Conservation (phyloP, 805 yeast species). For the Wickerhamomyces alni region DNA sequence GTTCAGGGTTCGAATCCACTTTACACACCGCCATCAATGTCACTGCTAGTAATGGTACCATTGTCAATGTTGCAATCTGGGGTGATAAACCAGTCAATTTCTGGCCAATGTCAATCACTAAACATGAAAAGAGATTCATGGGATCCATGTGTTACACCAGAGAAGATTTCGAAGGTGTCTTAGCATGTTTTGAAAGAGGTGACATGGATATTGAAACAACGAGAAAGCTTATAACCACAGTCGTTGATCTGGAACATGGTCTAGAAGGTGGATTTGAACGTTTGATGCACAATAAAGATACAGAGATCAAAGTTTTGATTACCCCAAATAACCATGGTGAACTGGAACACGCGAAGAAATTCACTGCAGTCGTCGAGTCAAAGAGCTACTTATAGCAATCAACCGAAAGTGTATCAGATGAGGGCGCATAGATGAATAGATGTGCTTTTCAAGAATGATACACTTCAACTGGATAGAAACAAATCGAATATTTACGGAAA, state of each 20-base stretch:
- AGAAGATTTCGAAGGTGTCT: slow-evolving; percentile 51
- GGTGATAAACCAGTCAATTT: slow-evolving; percentile 42
- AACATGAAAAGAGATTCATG: slow-evolving; percentile 46
- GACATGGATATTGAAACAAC: slow-evolving; percentile 38
- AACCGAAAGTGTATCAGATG: too few relatives aligned
- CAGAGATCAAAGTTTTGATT: slow-evolving; percentile 48
- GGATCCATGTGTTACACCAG: slow-evolving; percentile 60
- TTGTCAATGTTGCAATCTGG: slow-evolving; percentile 66
- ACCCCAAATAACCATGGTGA: slow-evolving; percentile 40
- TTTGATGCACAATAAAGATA: slow-evolving; percentile 45
- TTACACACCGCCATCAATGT: slow-evolving; percentile 45
- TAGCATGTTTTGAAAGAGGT: slow-evolving; percentile 43
- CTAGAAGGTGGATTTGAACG: slow-evolving; percentile 48
- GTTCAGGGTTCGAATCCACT: slow-evolving; percentile 51
- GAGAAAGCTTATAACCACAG: slow-evolving; percentile 47
- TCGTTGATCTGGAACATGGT: slow-evolving; percentile 42
- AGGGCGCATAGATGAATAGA: too few relatives aligned
- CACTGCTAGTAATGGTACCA: slow-evolving; percentile 45
- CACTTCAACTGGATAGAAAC: too few relatives aligned
- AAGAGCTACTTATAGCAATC: too few relatives aligned
- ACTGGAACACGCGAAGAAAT: slow-evolving; percentile 19
- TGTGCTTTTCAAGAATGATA: too few relatives aligned
- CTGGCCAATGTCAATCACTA: slow-evolving; percentile 50
- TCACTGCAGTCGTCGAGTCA: slow-evolving; percentile 4
- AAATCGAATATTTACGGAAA: too few relatives aligned